Evolutionary conservation across 352 stramenopile species (phyloP), one percentile per base, ranked within the genome.

Genomic region (Pseudoperonospora humuli): DNA sequence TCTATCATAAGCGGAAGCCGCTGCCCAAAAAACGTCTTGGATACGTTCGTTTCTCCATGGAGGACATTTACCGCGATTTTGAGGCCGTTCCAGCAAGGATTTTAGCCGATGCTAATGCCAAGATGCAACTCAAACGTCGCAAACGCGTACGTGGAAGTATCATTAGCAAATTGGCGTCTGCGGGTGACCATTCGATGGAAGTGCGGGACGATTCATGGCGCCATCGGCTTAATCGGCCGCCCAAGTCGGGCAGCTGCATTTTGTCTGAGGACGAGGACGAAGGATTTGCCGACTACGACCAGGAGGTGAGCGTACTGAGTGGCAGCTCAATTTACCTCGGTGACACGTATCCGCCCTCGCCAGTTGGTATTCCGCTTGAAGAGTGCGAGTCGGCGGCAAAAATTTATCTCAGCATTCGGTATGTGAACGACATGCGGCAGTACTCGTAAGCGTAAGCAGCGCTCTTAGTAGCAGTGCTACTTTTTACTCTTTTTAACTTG

Each of bases 11-110:
- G 52, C 78, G 81, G 24, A 89, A 89, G 57, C 81, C 81, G n/a
- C 27, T 91, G 24, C 68, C 75, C 21, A 86, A 88, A 47, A 93
- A 93, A 46, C 57, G 61, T 5, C 61, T 93, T 7, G 81, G 81
- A 3, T 79, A 63, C 43, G 51, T 91, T 31, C 64, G 68, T 3
- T 75, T 90, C 31, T 88, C 78, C 15, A 72, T 91, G 40, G 75
- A 93, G 31, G 75, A 93, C n/a, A 85, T 93, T 24, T 91, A 87
- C 46, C 75, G 75, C 26, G 68, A 91, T 23, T 93, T 90, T 38
- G 64, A 87, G 11, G 53, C 72, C 1, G 66, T 93, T 21, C 78
- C 81, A 6, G 70, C 68, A 9, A 84, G 87, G 48, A 55, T 91
- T 11, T 57, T 91, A 28, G 32, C 66, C 18, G 73, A 91, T 46